These are phyloP conservation scores for Paramecium tetraurelia DNA, from an alignment of 73 alveolate species.

Conservation along the genomic window DNA sequence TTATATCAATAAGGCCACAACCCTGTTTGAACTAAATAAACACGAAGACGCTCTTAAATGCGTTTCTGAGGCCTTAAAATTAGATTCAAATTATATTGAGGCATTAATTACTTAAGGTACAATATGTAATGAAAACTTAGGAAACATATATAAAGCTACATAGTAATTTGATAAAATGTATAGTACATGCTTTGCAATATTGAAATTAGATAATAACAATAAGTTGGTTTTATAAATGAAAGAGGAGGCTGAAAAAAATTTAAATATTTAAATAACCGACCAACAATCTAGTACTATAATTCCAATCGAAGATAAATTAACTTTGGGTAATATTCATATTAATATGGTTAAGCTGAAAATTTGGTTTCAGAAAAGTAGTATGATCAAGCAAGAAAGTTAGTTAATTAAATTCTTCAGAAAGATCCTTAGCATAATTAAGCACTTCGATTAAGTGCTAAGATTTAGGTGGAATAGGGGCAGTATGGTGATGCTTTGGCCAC, in stretches of 20 bases:
- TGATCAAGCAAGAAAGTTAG: not conserved
- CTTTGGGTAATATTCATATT: not conserved
- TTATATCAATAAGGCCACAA: not conserved
- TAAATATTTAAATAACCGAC: not conserved
- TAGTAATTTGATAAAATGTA: not conserved
- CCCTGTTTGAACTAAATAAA: not conserved
- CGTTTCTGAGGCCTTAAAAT: not conserved
- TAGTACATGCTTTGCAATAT: not conserved
- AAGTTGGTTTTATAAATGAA: not conserved
- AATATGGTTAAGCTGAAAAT: not conserved
- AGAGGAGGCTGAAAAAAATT: not conserved
- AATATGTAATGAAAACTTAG: not conserved
- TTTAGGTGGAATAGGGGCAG: not conserved
- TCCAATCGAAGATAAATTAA: not conserved
- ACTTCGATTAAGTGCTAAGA: not conserved
- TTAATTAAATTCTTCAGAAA: not conserved
- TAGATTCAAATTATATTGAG: not conserved
- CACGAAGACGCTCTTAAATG: not conserved
- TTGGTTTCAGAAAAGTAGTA: not conserved
- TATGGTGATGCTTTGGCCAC: not conserved
- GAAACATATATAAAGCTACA: not conserved
- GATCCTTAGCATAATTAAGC: not conserved
- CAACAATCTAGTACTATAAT: not conserved
- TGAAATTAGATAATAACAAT: not conserved
- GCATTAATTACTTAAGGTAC: not conserved